Percentiles rank a stretch among this genome's conserved stretches.
Evolutionary conservation across 805 yeast genomes (phyloP).

Genomic region (Wickerhamomyces sydowiorum): DNA sequence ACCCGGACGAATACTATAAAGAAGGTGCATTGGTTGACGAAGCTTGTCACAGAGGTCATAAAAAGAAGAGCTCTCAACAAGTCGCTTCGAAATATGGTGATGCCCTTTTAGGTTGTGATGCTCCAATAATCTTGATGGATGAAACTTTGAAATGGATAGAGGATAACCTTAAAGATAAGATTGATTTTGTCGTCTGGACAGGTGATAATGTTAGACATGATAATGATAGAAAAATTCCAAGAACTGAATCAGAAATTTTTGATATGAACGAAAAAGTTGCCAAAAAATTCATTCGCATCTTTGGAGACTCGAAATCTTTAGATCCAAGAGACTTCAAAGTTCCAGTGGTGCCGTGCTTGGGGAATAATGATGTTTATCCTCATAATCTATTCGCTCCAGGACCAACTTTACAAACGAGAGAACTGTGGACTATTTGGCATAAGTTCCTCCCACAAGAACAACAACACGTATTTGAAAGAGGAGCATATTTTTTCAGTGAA

Average conservation of each 20-base stretch:
- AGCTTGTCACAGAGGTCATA: constrained; percentile 52
- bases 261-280: constrained; percentile 61
- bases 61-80: constrained; percentile 26
- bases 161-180: constrained; percentile 60
- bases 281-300: constrained; percentile 42
- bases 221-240: constrained; percentile 66
- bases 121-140: constrained; percentile 57
- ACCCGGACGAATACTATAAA: constrained; percentile 68
- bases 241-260: constrained; percentile 68
- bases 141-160: constrained; percentile 64
- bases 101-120: constrained; percentile 72
- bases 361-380: constrained; percentile 87
- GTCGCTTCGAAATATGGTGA: constrained; percentile 66
- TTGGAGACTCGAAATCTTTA: constrained; percentile 29
- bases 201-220: constrained; percentile 88
- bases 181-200: constrained; percentile 86
- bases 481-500: constrained; percentile 70
- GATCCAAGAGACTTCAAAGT: constrained; percentile 42
- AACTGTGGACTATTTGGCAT: constrained; percentile 68
- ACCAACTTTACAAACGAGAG: constrained; percentile 83
- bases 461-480: constrained; percentile 65
- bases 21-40: constrained; percentile 42
- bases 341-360: constrained; percentile 63
- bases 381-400: constrained; percentile 84
- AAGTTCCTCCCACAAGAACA: constrained; percentile 72